Evolutionary conservation across 2,329 filamentous ascomycete species (phyloP), one percentile per base, ranked within the genome.

Genomic region (Ascochyta lentis): DNA sequence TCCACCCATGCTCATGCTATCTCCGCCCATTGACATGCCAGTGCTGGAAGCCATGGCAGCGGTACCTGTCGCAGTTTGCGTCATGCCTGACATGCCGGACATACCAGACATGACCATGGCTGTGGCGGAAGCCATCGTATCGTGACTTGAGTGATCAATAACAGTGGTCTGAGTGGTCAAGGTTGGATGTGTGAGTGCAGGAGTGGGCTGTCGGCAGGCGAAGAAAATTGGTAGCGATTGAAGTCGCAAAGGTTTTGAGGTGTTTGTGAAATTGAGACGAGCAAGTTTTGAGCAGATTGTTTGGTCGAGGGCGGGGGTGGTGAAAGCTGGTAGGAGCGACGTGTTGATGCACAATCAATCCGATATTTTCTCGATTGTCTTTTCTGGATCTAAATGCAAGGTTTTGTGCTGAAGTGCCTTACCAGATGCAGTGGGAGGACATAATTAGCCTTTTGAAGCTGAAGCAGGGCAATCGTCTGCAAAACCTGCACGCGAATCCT

Each of bases 1-100:
- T 23, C 67, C 63, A 29, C 65, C 64, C 66, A 68, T 69, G 22
- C 53, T 57, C 63, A 65, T 68, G 27, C 50, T 54, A 16, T 60
- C 58, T 45, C 49, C 49, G 10, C 43, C 59, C 49, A 60, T 60
- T 27, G 47, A 52, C 64, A 68, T 67, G 4, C 55, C 60, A 12
- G 56, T 52, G 35, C 59, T 59, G 42, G 50, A 60, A 22, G 66
- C 61, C 66, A 68, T 71, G 12, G 50, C 61, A 41, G 58, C 64
- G 8, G 42, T 51, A 4, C 54, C 53, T 43, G 69, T 70, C 4
- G 49, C 58, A 27, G 63, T 65, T 16, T 60, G 56, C 23, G 58
- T 48, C 38, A 63, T 58, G 1, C 39, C 52, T 27, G 52, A 40
- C 39, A 63, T 62, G 9, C 26, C 54, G 22, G 53, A 46, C 24